A percentile compares a stretch with the other conserved stretches of the same genome.
Evolutionary conservation across 1,284 basidiomycete genomes (phyloP).

Genomic region (Sutorius eximius): DNA sequence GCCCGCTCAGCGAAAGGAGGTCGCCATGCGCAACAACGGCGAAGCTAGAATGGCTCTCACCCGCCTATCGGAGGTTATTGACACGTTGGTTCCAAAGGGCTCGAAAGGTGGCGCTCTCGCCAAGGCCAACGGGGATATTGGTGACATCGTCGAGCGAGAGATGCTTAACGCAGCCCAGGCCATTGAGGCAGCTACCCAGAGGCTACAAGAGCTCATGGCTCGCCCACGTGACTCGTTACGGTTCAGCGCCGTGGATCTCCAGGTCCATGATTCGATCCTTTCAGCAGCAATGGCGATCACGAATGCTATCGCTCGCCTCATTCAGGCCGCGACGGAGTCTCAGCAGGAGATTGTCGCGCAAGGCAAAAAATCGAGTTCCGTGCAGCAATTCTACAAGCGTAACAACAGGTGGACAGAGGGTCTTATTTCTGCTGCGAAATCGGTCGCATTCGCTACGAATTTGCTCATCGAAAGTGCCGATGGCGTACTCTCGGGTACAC

Average conservation of each 20-base stretch:
- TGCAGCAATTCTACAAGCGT: slow-evolving; percentile 98
- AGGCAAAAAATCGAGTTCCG: slow-evolving; percentile 88
- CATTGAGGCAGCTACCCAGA: slow-evolving; percentile 91
- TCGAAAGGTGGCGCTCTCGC: slow-evolving; percentile 69
- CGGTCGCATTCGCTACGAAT: slow-evolving; percentile 97
- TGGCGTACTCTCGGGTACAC: slow-evolving; percentile 94
- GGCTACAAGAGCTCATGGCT: slow-evolving; percentile 87
- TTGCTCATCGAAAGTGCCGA: slow-evolving; percentile 97
- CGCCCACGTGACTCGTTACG: slow-evolving; percentile 83
- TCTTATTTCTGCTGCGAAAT: slow-evolving; percentile 95
- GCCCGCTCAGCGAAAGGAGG: slow-evolving; percentile 76
- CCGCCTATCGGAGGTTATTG: slow-evolving; percentile 86
- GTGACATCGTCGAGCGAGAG: slow-evolving; percentile 95
- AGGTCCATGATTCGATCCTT: slow-evolving; percentile 98
- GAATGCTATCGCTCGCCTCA: slow-evolving; percentile 90
- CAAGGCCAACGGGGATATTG: slow-evolving; percentile 89
- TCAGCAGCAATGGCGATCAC: slow-evolving; percentile 93
- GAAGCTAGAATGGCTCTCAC: slow-evolving; percentile 80
- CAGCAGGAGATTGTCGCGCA: slow-evolving; percentile 98
- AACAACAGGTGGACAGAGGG: slow-evolving; percentile 99
- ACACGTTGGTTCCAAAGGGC: slow-evolving; percentile 84
- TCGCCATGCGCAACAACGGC: slow-evolving; percentile 88
- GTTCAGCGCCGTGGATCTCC: slow-evolving; percentile 88
- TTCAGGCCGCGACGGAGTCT: slow-evolving; percentile 94
- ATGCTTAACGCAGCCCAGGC: slow-evolving; percentile 93